These are phyloP conservation scores for Lathyrus tuberosus DNA, from an alignment of 306 rosid genomes.

Conservation along the genomic window DNA sequence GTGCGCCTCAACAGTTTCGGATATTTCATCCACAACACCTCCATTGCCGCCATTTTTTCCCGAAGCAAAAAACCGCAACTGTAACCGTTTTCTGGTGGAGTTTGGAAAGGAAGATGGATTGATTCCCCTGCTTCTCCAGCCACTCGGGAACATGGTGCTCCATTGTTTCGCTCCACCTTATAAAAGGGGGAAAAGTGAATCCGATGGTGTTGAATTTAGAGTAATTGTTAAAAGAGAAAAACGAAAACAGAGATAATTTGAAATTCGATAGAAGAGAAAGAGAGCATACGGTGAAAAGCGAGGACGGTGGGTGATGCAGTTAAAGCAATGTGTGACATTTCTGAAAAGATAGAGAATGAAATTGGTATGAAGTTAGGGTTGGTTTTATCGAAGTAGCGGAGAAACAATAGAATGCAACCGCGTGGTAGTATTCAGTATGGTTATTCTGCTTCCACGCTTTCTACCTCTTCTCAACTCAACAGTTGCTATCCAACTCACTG, in stretches of 20 bases:
- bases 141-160: slow-evolving; percentile 46
- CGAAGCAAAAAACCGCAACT: slow-evolving; percentile 47
- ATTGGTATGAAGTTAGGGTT: slow-evolving; percentile 30
- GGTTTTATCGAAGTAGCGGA: neutral
- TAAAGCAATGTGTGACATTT: slow-evolving; percentile 48
- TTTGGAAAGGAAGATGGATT: slow-evolving; percentile 38
- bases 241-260: neutral
- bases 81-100: slow-evolving; percentile 45
- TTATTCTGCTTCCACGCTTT: slow-evolving; percentile 42
- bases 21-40: slow-evolving; percentile 50
- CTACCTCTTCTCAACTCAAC: neutral
- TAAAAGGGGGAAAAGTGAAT: neutral
- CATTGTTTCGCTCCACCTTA: slow-evolving; percentile 54
- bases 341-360: neutral
- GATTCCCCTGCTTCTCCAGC: slow-evolving; percentile 40
- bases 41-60: slow-evolving; percentile 42
- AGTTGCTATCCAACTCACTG: neutral
- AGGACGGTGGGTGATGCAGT: slow-evolving; percentile 50
- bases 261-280: slow-evolving; percentile 9
- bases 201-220: neutral
- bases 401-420: neutral
- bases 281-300: slow-evolving; percentile 53
- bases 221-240: too few species aligned
- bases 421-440: neutral
- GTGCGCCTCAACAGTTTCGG: slow-evolving; percentile 52